Evolutionary conservation across 164 flowering plant species (phyloP), one percentile per base, ranked within the genome.

Genomic region (Vitis riparia): DNA sequence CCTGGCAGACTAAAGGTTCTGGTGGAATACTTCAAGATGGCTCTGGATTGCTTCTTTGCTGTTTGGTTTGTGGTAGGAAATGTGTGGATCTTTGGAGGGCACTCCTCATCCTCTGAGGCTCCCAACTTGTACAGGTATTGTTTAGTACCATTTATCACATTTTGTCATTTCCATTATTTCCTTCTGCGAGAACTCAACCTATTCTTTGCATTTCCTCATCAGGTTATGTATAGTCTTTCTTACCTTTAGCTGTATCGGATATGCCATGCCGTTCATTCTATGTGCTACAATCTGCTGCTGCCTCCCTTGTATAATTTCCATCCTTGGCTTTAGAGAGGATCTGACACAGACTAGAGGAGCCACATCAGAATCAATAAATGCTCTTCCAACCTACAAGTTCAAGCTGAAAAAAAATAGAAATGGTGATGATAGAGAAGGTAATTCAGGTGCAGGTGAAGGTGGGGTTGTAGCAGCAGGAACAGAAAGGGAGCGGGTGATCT

Each of bases 201-300:
- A 17, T 58, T 71, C 19, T 67, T 53, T 51, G 19, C 66, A 3
- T 63, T 13, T 71, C n/a, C 62, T 56, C 63, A 80, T 83, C 91
- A 95, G 99, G 89, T 78, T 95, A 77, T 95, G 98, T 84, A 79
- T 95, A 71, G 98, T 88, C 68, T 93, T 91, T 80, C 94, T 95
- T 75, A 85, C 91, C 53, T 77, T 95, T 60, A 93, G 97, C 84
- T 93, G 97, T 75, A 89, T 95, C 44, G 99, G 98, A 8, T 95
- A 95, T 67, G 99, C 98, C 10, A 91, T 95, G 99, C 99, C 86
- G 15, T 93, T 95, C 81, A 90, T 95, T 70, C 78, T 93, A 29
- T 95, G 97, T 75, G 89, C 95, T 59, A 89, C 90, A 49, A 88
- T 95, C 62, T 95, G 99, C 80, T 95, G 98, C 81, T 95, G 99